Conservation (phyloP, 2,329 filamentous ascomycete species). For the Pseudocercospora fijiensis region DNA sequence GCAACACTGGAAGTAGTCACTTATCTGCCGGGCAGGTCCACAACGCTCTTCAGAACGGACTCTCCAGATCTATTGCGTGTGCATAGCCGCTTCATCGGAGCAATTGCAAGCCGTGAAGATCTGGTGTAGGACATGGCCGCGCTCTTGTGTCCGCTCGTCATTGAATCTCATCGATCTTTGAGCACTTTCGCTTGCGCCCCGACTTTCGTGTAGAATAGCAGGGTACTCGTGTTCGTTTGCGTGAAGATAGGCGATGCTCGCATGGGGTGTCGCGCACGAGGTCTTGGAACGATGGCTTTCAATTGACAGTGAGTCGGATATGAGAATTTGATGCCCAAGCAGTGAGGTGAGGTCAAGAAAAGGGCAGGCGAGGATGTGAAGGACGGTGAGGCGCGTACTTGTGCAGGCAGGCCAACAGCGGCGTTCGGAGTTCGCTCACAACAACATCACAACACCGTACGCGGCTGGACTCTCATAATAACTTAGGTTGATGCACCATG, state of each 20-base stretch:
- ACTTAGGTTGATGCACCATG: no score
- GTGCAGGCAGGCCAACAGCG: background rate
- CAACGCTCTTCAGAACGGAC: no score
- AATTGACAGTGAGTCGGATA: background rate
- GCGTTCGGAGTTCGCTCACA: background rate
- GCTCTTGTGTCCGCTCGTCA: background rate
- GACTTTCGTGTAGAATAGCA: background rate
- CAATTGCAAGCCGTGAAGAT: background rate
- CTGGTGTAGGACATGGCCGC: background rate
- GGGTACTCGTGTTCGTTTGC: background rate
- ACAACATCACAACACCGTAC: no score
- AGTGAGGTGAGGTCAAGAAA: background rate
- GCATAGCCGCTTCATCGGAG: background rate
- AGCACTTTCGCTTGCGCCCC: background rate
- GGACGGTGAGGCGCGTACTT: no score
- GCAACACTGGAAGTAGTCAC: no score
- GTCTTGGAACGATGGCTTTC: background rate
- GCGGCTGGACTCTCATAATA: no score
- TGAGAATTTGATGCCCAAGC: background rate
- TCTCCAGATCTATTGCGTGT: no score
- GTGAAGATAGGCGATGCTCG: background rate
- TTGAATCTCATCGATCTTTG: background rate
- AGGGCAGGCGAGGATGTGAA: background rate
- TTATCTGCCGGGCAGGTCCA: no score
- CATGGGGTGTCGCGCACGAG: background rate